A percentile compares a stretch with the other conserved stretches of the same genome.
Conservation (phyloP, 2,329 filamentous ascomycete species). For the Monosporascus sp. region DNA sequence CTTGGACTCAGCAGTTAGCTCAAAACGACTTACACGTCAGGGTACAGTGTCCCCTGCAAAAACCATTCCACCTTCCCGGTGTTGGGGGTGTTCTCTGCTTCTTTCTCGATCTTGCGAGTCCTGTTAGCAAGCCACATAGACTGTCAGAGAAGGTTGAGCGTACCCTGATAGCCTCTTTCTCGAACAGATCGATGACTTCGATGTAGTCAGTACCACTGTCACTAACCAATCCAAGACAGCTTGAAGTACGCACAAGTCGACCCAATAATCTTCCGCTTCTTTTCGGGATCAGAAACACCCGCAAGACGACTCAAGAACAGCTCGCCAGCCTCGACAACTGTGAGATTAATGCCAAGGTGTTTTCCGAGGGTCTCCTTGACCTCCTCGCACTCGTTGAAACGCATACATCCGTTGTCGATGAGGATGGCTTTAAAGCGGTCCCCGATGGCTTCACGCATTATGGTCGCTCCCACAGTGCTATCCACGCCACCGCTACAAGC, state of each 20-base stretch:
- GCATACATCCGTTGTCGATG: constrained; percentile 81
- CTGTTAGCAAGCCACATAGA: not conserved
- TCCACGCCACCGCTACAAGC: constrained; percentile 77
- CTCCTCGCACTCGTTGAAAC: constrained; percentile 75
- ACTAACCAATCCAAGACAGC: constrained; percentile 4
- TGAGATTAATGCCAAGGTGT: constrained; percentile 85
- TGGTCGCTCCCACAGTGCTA: constrained; percentile 76
- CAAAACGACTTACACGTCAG: constrained; percentile 19
- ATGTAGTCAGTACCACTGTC: constrained; percentile 1
- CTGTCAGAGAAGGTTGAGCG: not conserved
- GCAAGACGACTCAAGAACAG: constrained; percentile 71
- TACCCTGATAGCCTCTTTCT: constrained; percentile 58
- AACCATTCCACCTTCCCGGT: constrained; percentile 81
- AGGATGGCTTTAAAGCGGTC: constrained; percentile 81
- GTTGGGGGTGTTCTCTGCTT: constrained; percentile 58
- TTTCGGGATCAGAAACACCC: constrained; percentile 74
- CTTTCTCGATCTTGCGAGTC: constrained; percentile 54
- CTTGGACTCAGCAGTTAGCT: not conserved
- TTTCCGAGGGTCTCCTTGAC: constrained; percentile 75
- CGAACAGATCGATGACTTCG: constrained; percentile 74
- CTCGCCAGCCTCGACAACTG: constrained; percentile 74
- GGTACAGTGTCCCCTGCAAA: constrained; percentile 78
- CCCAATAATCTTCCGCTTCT: constrained; percentile 89
- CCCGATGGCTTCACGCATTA: constrained; percentile 80
- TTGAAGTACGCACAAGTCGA: constrained; percentile 41